Evolutionary conservation across 805 yeast species (phyloP).

Genomic region (Ogataea dorogensis): DNA sequence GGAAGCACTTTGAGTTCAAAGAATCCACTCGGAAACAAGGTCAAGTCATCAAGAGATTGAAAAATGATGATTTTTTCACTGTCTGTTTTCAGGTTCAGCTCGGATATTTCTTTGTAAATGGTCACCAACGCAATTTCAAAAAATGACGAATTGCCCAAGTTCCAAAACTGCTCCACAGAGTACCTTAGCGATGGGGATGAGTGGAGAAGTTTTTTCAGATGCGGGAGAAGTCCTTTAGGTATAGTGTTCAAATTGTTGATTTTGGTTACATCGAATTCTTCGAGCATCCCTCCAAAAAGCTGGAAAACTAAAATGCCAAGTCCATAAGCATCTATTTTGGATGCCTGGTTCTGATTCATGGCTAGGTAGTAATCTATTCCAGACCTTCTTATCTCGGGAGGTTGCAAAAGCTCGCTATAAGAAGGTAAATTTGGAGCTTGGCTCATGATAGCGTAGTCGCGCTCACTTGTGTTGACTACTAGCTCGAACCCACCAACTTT

Average conservation of each 20-base stretch:
- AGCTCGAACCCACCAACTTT: conserved; percentile 79
- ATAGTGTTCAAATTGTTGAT: conserved; percentile 24
- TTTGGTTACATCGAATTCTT: conserved; percentile 8
- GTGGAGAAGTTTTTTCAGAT: conserved; percentile 41
- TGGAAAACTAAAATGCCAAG: conserved; percentile 56
- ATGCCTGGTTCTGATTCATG: conserved; percentile 29
- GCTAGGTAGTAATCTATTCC: conserved; percentile 43
- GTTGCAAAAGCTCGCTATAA: conserved; percentile 29
- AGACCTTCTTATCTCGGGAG: conserved; percentile 50
- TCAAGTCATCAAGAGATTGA: conserved; percentile 36
- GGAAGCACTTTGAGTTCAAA: conserved; percentile 68
- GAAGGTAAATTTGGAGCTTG: conserved; percentile 26
- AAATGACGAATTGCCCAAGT: conserved; percentile 30
- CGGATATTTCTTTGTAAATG: conserved; percentile 53
- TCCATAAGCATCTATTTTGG: conserved; percentile 62
- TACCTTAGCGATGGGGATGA: conserved; percentile 39
- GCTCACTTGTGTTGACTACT: conserved; percentile 48
- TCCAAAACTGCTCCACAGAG: conserved; percentile 37
- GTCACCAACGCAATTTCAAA: conserved; percentile 49
- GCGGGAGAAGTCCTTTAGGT: conserved; percentile 38
- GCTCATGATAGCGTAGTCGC: conserved; percentile 34
- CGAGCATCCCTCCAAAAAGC: conserved; percentile 37
- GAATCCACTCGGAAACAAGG: conserved; percentile 47
- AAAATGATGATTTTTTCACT: conserved; percentile 52
- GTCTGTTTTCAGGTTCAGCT: conserved; percentile 51